These are phyloP conservation scores for Chaetomium olivaceum DNA, from an alignment of 2,329 filamentous ascomycete genomes.

Conservation along the genomic window DNA sequence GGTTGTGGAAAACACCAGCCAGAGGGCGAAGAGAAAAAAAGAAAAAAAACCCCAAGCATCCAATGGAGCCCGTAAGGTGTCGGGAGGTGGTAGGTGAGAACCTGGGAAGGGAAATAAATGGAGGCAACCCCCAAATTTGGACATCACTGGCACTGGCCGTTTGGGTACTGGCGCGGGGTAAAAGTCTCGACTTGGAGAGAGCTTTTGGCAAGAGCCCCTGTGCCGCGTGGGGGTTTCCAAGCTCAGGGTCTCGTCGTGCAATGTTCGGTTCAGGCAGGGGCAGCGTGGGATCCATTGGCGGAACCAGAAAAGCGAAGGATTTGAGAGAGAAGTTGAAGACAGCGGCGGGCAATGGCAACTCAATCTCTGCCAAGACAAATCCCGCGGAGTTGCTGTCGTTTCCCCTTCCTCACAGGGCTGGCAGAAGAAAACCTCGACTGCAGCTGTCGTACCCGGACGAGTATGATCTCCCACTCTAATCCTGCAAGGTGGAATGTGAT, in stretches of 20 bases:
- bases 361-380: not conserved
- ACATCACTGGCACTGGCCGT: not conserved
- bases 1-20: not conserved
- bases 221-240: conserved; percentile 11
- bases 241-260: not conserved
- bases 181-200: not conserved
- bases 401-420: not conserved
- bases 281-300: not conserved
- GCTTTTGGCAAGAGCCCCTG: conserved; percentile 8
- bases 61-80: too few species aligned
- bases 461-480: not conserved
- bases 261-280: not conserved
- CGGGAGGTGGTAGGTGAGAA: too few species aligned
- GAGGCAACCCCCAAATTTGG: not conserved
- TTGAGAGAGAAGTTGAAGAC: not conserved
- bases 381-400: not conserved
- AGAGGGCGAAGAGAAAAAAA: not conserved
- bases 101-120: not conserved
- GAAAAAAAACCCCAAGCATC: too few species aligned
- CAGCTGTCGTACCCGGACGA: not conserved
- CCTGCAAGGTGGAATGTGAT: not conserved
- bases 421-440: not conserved
- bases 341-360: not conserved
- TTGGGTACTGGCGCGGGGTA: not conserved
- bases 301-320: not conserved